These are phyloP conservation scores for Eucalyptus sideroxylon DNA, from an alignment of 345 rosid genomes.

Conservation along the genomic window DNA sequence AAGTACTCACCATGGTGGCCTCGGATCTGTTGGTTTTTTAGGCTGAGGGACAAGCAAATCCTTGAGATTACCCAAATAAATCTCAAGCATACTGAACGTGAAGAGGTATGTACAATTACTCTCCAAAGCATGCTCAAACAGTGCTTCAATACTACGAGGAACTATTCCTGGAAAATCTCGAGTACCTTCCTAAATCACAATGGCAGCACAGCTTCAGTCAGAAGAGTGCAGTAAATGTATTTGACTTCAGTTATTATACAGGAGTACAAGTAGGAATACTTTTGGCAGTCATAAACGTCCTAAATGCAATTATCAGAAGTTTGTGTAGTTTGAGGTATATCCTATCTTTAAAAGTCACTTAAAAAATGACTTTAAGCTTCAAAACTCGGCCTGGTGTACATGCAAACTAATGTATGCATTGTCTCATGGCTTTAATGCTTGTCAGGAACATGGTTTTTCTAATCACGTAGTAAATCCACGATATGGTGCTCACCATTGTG, in stretches of 20 bases:
- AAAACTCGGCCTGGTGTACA: neutral
- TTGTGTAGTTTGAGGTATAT: neutral
- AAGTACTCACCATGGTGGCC: conserved; percentile 49
- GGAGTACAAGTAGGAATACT: neutral
- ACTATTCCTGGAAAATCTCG: conserved; percentile 53
- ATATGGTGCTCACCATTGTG: conserved; percentile 43
- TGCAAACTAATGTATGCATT: neutral
- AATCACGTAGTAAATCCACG: neutral
- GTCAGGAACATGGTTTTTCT: neutral
- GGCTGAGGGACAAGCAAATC: conserved; percentile 59
- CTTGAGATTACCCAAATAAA: conserved; percentile 71
- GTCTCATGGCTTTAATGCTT: neutral
- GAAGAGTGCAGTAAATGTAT: neutral
- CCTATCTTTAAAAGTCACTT: neutral
- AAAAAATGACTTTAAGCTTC: neutral
- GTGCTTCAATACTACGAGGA: conserved; percentile 43
- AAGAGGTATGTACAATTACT: conserved; percentile 40
- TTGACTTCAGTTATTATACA: neutral
- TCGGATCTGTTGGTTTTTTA: conserved; percentile 26
- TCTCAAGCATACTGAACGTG: conserved; percentile 79
- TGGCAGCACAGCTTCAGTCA: neutral
- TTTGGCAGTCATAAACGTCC: neutral
- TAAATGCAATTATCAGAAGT: neutral
- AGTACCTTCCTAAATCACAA: conserved; percentile 48
- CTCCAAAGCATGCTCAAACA: conserved; percentile 43